These are phyloP conservation scores for Stylonectria norvegica DNA, from an alignment of 2,329 filamentous ascomycete species.

Conservation along the genomic window DNA sequence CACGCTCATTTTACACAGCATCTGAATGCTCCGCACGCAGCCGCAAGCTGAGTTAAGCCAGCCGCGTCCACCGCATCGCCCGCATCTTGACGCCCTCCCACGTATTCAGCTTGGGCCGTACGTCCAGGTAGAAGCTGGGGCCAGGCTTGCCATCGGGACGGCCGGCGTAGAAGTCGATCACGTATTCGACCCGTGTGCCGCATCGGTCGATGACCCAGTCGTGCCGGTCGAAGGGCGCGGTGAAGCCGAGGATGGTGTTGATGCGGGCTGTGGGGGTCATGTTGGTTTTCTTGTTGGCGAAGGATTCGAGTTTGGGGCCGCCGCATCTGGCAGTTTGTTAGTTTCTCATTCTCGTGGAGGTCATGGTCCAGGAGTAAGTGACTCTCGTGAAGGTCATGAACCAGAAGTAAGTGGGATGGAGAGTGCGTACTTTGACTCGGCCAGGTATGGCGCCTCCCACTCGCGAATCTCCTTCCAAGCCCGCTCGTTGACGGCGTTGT, in stretches of 20 bases:
- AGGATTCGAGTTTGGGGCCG: constrained; percentile 79
- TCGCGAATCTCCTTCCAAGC: constrained; percentile 88
- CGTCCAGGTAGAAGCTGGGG: constrained; percentile 64
- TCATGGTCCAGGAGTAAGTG: too few species aligned
- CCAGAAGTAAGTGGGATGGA: too few species aligned
- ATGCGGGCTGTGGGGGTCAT: constrained; percentile 81
- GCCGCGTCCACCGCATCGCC: constrained; percentile 46
- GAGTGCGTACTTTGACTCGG: constrained; percentile 53
- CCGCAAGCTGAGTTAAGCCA: constrained; percentile 38
- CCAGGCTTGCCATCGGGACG: constrained; percentile 39
- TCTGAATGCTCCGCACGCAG: constrained; percentile 22
- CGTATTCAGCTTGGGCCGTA: constrained; percentile 65
- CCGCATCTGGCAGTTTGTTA: constrained; percentile 45
- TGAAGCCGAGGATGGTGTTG: constrained; percentile 84
- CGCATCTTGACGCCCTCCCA: constrained; percentile 69
- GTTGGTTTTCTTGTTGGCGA: constrained; percentile 66
- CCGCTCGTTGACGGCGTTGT: constrained; percentile 97
- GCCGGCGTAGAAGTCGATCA: constrained; percentile 97
- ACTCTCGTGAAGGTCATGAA: not conserved
- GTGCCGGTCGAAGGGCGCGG: constrained; percentile 88
- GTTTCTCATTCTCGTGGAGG: not conserved
- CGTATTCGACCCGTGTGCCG: constrained; percentile 80
- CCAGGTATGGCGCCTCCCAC: constrained; percentile 73
- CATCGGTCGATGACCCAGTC: constrained; percentile 97
- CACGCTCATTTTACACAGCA: constrained; percentile 26